Evolutionary conservation across 345 rosid species (phyloP).

Genomic region (Populus davidiana): DNA sequence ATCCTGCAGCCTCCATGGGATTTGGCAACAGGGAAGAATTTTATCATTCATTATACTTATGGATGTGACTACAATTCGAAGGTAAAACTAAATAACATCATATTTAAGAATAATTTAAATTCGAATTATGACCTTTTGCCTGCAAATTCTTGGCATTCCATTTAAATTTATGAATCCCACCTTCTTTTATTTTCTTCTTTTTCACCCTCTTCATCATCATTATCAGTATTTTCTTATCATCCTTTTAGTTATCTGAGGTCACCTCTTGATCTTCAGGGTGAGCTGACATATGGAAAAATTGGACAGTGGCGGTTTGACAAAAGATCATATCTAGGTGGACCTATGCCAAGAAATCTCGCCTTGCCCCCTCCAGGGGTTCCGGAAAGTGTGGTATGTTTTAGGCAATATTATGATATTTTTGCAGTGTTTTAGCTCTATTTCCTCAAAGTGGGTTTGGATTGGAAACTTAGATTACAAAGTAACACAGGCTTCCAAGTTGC

Average conservation of each 20-base stretch:
- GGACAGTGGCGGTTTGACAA: slow-evolving; percentile 97
- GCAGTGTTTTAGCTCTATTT: not conserved
- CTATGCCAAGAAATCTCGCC: slow-evolving; percentile 67
- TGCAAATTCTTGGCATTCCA: not conserved
- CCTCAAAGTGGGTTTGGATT: not conserved
- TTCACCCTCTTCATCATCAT: not conserved
- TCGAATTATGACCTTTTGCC: not conserved
- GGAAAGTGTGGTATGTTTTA: slow-evolving; percentile 86
- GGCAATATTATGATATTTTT: not conserved
- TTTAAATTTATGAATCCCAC: not conserved
- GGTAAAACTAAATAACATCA: slow-evolving; percentile 36
- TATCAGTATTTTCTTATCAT: not conserved
- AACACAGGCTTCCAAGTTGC: not conserved
- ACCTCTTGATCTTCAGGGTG: slow-evolving; percentile 45
- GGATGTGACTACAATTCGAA: slow-evolving; percentile 87
- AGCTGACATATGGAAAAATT: slow-evolving; percentile 73
- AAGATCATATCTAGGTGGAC: slow-evolving; percentile 69
- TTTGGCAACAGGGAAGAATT: slow-evolving; percentile 47
- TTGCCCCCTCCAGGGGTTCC: slow-evolving; percentile 90
- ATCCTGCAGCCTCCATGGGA: slow-evolving; percentile 94
- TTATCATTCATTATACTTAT: slow-evolving; percentile 89
- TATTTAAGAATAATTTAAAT: not conserved
- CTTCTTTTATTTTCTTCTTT: not conserved
- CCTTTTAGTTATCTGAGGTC: slow-evolving; percentile 1
- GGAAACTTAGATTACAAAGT: not conserved